Evolutionary conservation across 352 stramenopile genomes (phyloP).

Genomic region (Phytophthora tubulina): DNA sequence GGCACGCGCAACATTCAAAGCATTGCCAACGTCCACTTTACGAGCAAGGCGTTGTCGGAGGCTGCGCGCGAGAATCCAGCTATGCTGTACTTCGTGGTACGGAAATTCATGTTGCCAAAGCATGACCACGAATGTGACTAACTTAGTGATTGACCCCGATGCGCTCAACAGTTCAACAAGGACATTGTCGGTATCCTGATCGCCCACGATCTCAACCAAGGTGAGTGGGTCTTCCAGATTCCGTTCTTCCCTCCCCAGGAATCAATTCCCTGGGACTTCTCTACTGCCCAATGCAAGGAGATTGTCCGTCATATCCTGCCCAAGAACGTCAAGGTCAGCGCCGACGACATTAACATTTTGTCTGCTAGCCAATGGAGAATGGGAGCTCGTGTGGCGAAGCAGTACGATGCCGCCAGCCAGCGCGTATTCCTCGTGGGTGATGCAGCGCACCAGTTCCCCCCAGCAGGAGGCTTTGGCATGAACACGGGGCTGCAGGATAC

Average conservation of each 20-base stretch:
- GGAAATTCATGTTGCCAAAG: neutral
- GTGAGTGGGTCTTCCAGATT: slow-evolving; percentile 94
- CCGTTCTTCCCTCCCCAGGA: slow-evolving; percentile 93
- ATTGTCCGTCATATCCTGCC: slow-evolving; percentile 67
- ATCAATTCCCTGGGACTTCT: slow-evolving; percentile 73
- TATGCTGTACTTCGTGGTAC: slow-evolving; percentile 96
- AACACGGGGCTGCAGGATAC: slow-evolving; percentile 94
- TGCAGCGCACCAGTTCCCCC: slow-evolving; percentile 93
- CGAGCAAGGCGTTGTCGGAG: slow-evolving; percentile 71
- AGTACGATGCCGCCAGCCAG: slow-evolving; percentile 72
- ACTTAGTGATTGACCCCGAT: neutral
- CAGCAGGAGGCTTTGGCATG: slow-evolving; percentile 93
- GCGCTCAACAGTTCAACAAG: slow-evolving; percentile 68
- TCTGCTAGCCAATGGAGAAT: slow-evolving; percentile 94
- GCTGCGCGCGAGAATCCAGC: slow-evolving; percentile 71
- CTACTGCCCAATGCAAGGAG: slow-evolving; percentile 57
- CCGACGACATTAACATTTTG: slow-evolving; percentile 79
- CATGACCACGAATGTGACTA: neutral
- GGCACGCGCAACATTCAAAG: slow-evolving; percentile 89
- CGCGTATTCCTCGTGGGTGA: slow-evolving; percentile 92
- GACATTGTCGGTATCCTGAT: slow-evolving; percentile 93
- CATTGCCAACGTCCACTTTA: slow-evolving; percentile 96
- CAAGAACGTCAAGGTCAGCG: slow-evolving; percentile 12
- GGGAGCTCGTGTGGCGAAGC: slow-evolving; percentile 91
- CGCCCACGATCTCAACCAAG: slow-evolving; percentile 89